Base-by-base conservation (phyloP, 1,139 yeast species). In the Meyerozyma carpophila region DNA sequence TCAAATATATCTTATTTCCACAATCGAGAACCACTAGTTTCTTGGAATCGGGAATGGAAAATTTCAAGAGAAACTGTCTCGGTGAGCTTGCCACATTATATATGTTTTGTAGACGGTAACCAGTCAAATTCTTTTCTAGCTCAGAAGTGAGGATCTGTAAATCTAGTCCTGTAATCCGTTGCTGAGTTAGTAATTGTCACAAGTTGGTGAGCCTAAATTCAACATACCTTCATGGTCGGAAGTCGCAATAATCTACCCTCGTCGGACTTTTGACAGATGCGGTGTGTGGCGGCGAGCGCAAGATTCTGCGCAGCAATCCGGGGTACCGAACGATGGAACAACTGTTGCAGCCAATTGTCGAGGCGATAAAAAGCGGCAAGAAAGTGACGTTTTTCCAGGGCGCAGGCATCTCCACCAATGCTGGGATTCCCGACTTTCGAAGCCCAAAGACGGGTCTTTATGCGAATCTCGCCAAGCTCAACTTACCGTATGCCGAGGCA, bases 371-470 rank as follows among this genome's bases (percentile, higher is more conserved):
- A 34, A 21, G 13, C 26, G 42, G 36, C 8, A 47, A 45, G 16
- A 70, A 68, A 47, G 64, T 70, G 2, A 65, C 75, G 0, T 75
- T 78, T 53, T 75, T 78, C 66, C 84, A 82, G 11, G 98, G 98
- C 1, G 98, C 98, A 0, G 98, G 98, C 1, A 82, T 89, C 39
- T 88, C 96, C 5, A 91, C 98, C 0, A 73, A 85, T 1, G 91
- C 95, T 29, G 98, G 98, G 1, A 91, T 91, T 40, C 98, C 98
- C 0, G 98, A 93, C 59, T 93, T 93, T 59, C 72, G 98, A 51
- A 82, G 95, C 16, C 97, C 98, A 0, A 77, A 82, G 41, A 91
- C 98, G 0, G 98, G 98, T 0, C 72, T 91, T 8, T 91, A 91
- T 56, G 80, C 91, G 50, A 91, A 93, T 58, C 68, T 93, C 44